Evolutionary conservation across 2,329 filamentous ascomycete species (phyloP).

Genomic region (Myriangium duriaei): DNA sequence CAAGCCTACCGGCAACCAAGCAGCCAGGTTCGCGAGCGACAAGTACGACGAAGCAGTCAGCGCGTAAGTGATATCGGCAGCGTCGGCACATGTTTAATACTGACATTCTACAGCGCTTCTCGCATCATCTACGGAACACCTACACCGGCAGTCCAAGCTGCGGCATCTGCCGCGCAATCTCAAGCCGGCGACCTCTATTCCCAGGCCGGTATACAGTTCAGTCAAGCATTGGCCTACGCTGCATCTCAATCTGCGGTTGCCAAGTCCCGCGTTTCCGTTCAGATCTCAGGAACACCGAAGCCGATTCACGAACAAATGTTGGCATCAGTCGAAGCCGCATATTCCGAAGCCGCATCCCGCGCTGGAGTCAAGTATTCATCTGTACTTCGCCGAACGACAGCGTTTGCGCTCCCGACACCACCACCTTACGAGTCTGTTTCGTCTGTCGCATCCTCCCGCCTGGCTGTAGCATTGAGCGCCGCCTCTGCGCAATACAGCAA

Average conservation of each 20-base stretch:
- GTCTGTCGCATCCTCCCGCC: conserved; percentile 56
- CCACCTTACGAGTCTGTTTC: conserved; percentile 45
- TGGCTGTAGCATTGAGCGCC: conserved; percentile 56
- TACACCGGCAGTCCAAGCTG: conserved; percentile 30
- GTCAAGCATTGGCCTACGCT: conserved; percentile 51
- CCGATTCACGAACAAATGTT: conserved; percentile 58
- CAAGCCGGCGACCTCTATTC: conserved; percentile 33
- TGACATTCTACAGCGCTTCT: conserved; percentile 33
- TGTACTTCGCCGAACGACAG: conserved; percentile 43
- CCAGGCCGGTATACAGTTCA: conserved; percentile 45
- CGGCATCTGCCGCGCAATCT: conserved; percentile 23
- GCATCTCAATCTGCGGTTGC: conserved; percentile 57
- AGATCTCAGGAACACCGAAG: conserved; percentile 56
- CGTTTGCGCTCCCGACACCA: conserved; percentile 26
- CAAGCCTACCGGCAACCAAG: conserved; percentile 30
- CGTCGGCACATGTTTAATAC: conserved; percentile 1
- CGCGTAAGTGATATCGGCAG: conserved; percentile 31
- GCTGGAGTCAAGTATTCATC: conserved; percentile 48
- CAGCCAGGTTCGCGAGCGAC: conserved; percentile 40
- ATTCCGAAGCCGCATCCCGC: conserved; percentile 50
- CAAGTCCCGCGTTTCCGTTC: conserved; percentile 52
- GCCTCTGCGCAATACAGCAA: conserved; percentile 60
- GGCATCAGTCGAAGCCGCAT: conserved; percentile 54
- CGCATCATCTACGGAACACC: conserved; percentile 43
- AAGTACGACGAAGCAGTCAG: conserved; percentile 45